Base-by-base conservation (phyloP, 2,329 filamentous ascomycete species). In the Penicillium digitatum region DNA sequence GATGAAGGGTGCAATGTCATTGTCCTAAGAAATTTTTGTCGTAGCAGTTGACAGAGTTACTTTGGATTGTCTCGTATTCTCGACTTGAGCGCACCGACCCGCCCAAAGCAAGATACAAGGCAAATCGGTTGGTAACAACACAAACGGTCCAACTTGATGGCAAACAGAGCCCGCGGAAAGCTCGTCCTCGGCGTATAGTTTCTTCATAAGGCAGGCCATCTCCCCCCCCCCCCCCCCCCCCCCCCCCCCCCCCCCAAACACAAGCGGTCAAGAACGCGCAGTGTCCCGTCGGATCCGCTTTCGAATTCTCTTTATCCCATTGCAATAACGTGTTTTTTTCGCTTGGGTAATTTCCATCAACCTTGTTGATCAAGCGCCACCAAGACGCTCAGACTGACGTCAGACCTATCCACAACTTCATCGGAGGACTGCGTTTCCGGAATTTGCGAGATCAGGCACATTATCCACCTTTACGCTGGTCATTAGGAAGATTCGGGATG, bases 351-450 rank as follows among this genome's bases (percentile, higher is more conserved):
- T 63, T 54, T 58, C 54, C 54, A 56, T 59, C 44, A 53, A 58
- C 32, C 46, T 45, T 54, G 34, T 55, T 48, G 29, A 53, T 49
- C 50, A 24, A 47, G 49, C 48, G 44, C 44, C 39, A 37, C 22
- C 29, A 89, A 91, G 73, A 96, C 94, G 66, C 48, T 60, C 47
- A 18, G 51, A 40, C 35, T 22, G 31, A 45, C 55, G 24, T 44
- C 40, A 55, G 48, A 54, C 51, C 44, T 31, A 40, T 44, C 37
- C 53, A 50, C 43, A 48, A 34, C 55, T 37, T 47, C 26, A 44
- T 35, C 26, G 43, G 44, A 34, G 16, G 47, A 31, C 22, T 37
- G 44, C 16, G n/a, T 39, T n/a, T 18, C 34, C 16, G 42, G 35
- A 20, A 34, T 10, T 9, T 32, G 26, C 32, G 18, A 11, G 7